Percentiles rank a stretch among this genome's conserved stretches.
These are phyloP conservation scores for Plenodomus biglobosus DNA, from an alignment of 2,329 filamentous ascomycete species.

Conservation along the genomic window DNA sequence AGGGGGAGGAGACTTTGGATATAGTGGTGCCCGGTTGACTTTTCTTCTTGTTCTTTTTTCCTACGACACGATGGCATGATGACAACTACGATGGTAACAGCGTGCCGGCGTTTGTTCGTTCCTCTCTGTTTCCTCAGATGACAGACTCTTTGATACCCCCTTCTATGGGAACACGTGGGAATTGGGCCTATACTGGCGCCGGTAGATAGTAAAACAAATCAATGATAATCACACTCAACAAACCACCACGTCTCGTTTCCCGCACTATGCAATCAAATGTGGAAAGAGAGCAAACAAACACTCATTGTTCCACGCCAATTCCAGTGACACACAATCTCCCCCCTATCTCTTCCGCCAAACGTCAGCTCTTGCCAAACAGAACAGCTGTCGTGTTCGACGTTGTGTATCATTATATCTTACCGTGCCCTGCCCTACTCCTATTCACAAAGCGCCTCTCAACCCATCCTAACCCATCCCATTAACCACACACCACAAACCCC, in stretches of 20 bases:
- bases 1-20: constrained; percentile 26
- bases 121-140: neutral
- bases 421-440: too few relatives aligned
- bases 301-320: too few relatives aligned
- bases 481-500: too few relatives aligned
- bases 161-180: constrained; percentile 13
- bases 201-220: constrained; percentile 30
- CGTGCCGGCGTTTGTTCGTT: constrained; percentile 24
- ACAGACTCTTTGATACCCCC: constrained; percentile 39
- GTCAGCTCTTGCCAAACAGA: too few relatives aligned
- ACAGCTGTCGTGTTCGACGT: too few relatives aligned
- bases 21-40: constrained; percentile 17
- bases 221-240: constrained; percentile 19
- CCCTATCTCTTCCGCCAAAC: too few relatives aligned
- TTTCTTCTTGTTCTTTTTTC: constrained; percentile 17
- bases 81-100: constrained; percentile 22
- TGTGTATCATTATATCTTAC: too few relatives aligned
- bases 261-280: too few relatives aligned
- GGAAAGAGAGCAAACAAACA: too few relatives aligned
- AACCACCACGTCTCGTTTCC: neutral
- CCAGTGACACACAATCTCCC: too few relatives aligned
- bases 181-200: constrained; percentile 11
- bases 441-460: too few relatives aligned
- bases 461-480: too few relatives aligned
- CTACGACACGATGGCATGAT: constrained; percentile 23